A percentile compares a stretch with the other conserved stretches of the same genome.
These are phyloP conservation scores for Candida coquimbonensis DNA, from an alignment of 805 yeast species.

Conservation along the genomic window DNA sequence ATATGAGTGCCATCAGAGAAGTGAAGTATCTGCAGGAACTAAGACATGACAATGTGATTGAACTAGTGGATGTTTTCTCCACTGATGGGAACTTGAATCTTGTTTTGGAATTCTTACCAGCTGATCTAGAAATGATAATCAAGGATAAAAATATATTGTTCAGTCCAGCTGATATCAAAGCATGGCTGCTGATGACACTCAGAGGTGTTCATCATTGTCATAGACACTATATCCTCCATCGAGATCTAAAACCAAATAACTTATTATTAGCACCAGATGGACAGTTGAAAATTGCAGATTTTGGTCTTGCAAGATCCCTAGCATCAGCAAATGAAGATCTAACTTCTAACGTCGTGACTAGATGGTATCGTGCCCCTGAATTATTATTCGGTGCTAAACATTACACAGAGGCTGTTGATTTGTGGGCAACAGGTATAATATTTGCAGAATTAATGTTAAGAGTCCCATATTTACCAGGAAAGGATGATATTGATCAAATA, in stretches of 20 bases:
- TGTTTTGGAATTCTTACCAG: slow-evolving; percentile 88
- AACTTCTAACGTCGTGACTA: slow-evolving; percentile 91
- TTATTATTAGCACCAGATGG: slow-evolving; percentile 83
- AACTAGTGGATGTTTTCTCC: slow-evolving; percentile 80
- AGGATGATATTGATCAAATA: slow-evolving; percentile 81
- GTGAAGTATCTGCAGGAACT: slow-evolving; percentile 83
- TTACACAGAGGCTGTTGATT: slow-evolving; percentile 83
- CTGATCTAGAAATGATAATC: slow-evolving; percentile 85
- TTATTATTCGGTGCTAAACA: slow-evolving; percentile 81
- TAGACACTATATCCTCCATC: slow-evolving; percentile 79
- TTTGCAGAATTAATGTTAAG: slow-evolving; percentile 95
- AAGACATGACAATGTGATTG: slow-evolving; percentile 74
- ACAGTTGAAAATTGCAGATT: slow-evolving; percentile 89
- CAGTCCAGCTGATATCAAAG: slow-evolving; percentile 78
- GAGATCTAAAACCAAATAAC: slow-evolving; percentile 93
- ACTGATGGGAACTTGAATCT: slow-evolving; percentile 59
- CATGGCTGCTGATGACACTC: slow-evolving; percentile 92
- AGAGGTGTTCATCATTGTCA: slow-evolving; percentile 96
- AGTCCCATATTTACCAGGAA: slow-evolving; percentile 92
- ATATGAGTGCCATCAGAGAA: slow-evolving; percentile 95
- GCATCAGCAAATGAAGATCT: slow-evolving; percentile 71
- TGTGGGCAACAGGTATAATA: slow-evolving; percentile 95
- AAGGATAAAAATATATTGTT: slow-evolving; percentile 73
- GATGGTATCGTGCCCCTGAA: slow-evolving; percentile 99
- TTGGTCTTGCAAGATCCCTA: slow-evolving; percentile 85